Percentiles rank a stretch among this genome's conserved stretches.
Conservation (phyloP, 768 basidiomycete genomes). For the Lentinula edodes region DNA sequence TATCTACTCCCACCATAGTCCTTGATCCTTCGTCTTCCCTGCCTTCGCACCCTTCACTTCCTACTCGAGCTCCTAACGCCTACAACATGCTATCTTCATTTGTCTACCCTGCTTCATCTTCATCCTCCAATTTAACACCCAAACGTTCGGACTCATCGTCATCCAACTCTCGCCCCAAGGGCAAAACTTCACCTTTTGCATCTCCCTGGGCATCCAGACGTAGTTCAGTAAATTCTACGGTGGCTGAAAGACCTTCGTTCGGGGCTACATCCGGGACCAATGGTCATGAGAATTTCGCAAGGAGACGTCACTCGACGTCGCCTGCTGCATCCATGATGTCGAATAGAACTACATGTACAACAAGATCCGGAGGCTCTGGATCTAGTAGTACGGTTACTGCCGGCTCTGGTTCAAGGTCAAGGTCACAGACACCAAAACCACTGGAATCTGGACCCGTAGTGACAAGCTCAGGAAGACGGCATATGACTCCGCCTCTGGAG, state of each 20-base stretch:
- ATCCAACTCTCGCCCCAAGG: neutral
- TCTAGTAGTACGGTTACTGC: neutral
- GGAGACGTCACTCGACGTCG: neutral
- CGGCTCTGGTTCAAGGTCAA: conserved; percentile 6
- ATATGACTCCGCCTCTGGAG: conserved; percentile 54
- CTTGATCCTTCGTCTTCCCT: conserved; percentile 22
- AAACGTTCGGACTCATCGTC: conserved; percentile 7
- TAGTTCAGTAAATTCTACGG: conserved; percentile 4
- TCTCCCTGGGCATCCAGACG: conserved; percentile 3
- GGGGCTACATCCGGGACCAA: neutral
- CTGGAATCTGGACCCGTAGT: conserved; percentile 2
- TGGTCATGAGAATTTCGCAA: neutral
- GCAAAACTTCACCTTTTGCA: conserved; percentile 4
- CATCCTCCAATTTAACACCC: conserved; percentile 7
- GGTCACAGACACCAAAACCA: conserved; percentile 14
- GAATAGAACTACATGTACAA: neutral
- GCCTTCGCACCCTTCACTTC: conserved; percentile 28
- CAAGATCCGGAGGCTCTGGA: neutral
- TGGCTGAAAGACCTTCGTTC: conserved; percentile 3
- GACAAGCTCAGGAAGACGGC: conserved; percentile 18
- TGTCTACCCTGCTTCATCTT: conserved; percentile 27
- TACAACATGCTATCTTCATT: conserved; percentile 60
- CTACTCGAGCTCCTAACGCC: conserved; percentile 47
- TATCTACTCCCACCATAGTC: neutral
- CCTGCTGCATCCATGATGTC: neutral